A percentile compares a stretch with the other conserved stretches of the same genome.
These are phyloP conservation scores for Claviceps monticola DNA, from an alignment of 2,329 filamentous ascomycete genomes.

Conservation along the genomic window DNA sequence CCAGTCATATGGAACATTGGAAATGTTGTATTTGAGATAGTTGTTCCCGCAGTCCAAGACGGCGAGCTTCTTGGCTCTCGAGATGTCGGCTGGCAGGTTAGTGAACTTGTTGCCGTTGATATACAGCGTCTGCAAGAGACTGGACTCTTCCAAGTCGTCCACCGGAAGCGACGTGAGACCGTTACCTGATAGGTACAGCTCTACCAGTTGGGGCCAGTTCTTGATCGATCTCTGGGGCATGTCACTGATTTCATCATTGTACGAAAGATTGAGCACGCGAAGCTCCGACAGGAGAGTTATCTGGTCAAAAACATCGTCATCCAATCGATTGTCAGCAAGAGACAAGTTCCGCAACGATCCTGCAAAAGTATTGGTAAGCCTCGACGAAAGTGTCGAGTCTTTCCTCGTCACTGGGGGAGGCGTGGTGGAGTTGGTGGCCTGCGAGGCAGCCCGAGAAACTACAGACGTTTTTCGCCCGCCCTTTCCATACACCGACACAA, in stretches of 20 bases:
- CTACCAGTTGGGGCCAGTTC: slow-evolving; percentile 78
- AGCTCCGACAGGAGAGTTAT: slow-evolving; percentile 71
- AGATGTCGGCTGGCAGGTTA: slow-evolving; percentile 86
- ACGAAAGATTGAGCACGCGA: slow-evolving; percentile 81
- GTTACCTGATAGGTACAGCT: slow-evolving; percentile 91
- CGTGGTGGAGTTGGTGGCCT: slow-evolving; percentile 29
- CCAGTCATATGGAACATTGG: slow-evolving; percentile 98
- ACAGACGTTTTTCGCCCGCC: slow-evolving; percentile 76
- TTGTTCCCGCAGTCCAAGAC: slow-evolving; percentile 94
- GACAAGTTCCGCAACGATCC: slow-evolving; percentile 72
- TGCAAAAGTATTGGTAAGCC: slow-evolving; percentile 75
- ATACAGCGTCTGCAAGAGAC: slow-evolving; percentile 75
- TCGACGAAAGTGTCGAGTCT: slow-evolving; percentile 74
- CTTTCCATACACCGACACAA: slow-evolving; percentile 67
- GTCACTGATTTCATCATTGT: slow-evolving; percentile 78
- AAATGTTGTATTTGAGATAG: slow-evolving; percentile 93
- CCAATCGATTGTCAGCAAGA: slow-evolving; percentile 83
- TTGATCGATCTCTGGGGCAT: slow-evolving; percentile 80
- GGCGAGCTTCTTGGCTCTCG: slow-evolving; percentile 80
- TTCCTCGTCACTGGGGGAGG: slow-evolving; percentile 53
- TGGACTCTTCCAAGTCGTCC: slow-evolving; percentile 85
- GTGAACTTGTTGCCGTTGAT: slow-evolving; percentile 98
- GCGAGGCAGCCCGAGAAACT: slow-evolving; percentile 48
- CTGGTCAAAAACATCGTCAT: slow-evolving; percentile 92
- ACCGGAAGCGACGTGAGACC: slow-evolving; percentile 82